phyloP scores from a whole-genome alignment of 768 basidiomycete species.

The Hirschioporus abietinus region DNA sequence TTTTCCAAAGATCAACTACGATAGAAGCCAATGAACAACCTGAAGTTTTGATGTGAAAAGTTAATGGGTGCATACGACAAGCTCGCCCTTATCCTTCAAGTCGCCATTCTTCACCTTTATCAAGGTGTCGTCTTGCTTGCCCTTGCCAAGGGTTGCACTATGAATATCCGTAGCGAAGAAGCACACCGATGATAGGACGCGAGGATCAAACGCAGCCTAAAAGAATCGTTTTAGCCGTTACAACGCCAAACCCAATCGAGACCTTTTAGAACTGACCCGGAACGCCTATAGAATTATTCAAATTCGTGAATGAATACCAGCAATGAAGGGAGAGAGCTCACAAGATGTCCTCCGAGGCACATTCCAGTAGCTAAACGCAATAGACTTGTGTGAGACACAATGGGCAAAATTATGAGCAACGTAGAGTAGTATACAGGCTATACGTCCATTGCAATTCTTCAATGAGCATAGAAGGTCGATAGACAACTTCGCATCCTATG shows the following conservation, averaged over 20 bases:
- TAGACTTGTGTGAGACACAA: constrained; percentile 9
- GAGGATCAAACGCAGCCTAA: constrained; percentile 83
- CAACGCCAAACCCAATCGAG: constrained; percentile 1
- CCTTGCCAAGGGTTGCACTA: constrained; percentile 77
- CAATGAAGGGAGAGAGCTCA: constrained; percentile 28
- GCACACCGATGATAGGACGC: constrained; percentile 81
- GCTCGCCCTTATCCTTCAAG: constrained; percentile 71
- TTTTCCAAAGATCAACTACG: constrained; percentile 91
- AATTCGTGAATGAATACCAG: constrained; percentile 1
- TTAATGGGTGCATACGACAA: constrained; percentile 52
- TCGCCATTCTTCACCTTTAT: constrained; percentile 68
- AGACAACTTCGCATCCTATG: constrained; percentile 73
- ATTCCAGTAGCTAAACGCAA: constrained; percentile 67
- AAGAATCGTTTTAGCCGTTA: constrained; percentile 6
- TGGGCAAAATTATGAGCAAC: constrained; percentile 13
- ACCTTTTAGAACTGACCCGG: constrained; percentile 30
- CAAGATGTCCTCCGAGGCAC: constrained; percentile 86
- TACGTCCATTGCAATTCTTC: constrained; percentile 85
- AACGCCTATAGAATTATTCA: constrained; percentile 35
- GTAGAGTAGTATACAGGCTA: constrained; percentile 60
- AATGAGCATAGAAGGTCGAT: constrained; percentile 70
- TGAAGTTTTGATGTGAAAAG: neutral
- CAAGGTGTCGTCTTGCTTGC: constrained; percentile 80
- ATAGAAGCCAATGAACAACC: neutral
- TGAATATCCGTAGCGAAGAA: constrained; percentile 97